These are phyloP conservation scores for Aphanomyces euteiches DNA, from an alignment of 352 stramenopile genomes.

Conservation along the genomic window DNA sequence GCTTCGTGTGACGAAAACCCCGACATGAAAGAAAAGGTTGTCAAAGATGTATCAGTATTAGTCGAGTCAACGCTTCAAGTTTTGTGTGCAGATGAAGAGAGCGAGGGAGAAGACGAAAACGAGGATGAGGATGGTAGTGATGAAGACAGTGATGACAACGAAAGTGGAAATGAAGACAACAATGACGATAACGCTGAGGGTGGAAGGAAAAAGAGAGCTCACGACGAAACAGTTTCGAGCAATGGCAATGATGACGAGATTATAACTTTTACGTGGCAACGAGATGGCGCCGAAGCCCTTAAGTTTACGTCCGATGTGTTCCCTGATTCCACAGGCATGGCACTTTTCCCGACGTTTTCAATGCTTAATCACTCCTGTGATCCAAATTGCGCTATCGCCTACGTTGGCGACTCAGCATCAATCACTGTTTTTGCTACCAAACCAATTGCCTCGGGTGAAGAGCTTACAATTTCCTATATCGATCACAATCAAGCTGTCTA, in stretches of 20 bases:
- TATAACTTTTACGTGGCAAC: constrained; percentile 15
- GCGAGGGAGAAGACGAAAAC: background rate
- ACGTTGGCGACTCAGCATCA: constrained; percentile 1
- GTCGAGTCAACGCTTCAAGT: constrained; percentile 8
- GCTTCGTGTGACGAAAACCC: constrained; percentile 11
- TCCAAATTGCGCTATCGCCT: constrained; percentile 7
- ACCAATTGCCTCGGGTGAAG: constrained; percentile 4
- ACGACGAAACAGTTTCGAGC: too few species aligned
- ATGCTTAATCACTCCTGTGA: constrained; percentile 29
- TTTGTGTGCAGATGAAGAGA: background rate
- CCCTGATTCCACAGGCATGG: background rate
- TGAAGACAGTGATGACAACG: background rate
- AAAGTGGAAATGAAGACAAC: too few species aligned
- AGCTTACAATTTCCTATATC: constrained; percentile 27
- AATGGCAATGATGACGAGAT: constrained; percentile 11
- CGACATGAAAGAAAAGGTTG: background rate
- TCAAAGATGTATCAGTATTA: background rate
- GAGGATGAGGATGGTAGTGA: background rate
- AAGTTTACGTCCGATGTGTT: constrained; percentile 13
- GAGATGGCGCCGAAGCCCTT: background rate
- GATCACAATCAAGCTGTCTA: background rate
- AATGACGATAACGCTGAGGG: background rate
- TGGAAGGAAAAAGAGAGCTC: too few species aligned
- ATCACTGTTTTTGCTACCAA: constrained; percentile 17
- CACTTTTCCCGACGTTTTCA: constrained; percentile 22